Evolutionary conservation across 2,329 filamentous ascomycete genomes (phyloP).

Genomic region (Ascochyta lentis): DNA sequence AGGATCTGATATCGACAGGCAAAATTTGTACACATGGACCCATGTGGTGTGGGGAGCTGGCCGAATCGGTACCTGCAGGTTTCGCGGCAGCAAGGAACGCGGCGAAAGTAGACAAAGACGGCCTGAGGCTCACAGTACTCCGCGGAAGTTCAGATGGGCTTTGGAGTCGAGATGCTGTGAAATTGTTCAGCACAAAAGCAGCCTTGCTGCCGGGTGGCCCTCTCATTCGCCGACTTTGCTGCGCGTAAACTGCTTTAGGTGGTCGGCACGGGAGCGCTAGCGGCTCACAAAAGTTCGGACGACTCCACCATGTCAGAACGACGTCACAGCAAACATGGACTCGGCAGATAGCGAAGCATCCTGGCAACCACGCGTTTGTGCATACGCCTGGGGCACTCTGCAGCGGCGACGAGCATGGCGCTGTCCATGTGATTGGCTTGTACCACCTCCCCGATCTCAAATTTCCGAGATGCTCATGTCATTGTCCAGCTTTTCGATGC

Average conservation of each 20-base stretch:
- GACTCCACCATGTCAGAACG: conserved; percentile 39
- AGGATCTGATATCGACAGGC: conserved; percentile 2
- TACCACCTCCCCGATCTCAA: conserved; percentile 14
- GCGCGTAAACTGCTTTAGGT: background rate
- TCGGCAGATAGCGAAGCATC: conserved; percentile 22
- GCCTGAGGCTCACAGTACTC: background rate
- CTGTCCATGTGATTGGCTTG: conserved; percentile 23
- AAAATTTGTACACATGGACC: background rate
- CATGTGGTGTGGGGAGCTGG: background rate
- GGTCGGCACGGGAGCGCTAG: conserved; percentile 22
- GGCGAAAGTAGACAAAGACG: background rate
- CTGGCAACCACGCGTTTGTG: conserved; percentile 29
- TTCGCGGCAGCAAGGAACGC: background rate
- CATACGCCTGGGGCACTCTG: conserved; percentile 13
- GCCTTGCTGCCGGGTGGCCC: background rate
- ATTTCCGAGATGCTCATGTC: conserved; percentile 24
- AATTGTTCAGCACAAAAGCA: background rate
- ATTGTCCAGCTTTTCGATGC: conserved; percentile 26
- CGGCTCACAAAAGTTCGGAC: conserved; percentile 23
- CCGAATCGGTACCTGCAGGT: conserved; percentile 13
- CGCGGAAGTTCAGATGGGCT: conserved; percentile 1
- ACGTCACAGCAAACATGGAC: conserved; percentile 37
- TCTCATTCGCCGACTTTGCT: background rate
- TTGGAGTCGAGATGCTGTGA: conserved; percentile 5
- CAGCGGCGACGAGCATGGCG: background rate